Conservation (phyloP, 108 stramenopile genomes). For the Fragilaria crotonensis region DNA sequence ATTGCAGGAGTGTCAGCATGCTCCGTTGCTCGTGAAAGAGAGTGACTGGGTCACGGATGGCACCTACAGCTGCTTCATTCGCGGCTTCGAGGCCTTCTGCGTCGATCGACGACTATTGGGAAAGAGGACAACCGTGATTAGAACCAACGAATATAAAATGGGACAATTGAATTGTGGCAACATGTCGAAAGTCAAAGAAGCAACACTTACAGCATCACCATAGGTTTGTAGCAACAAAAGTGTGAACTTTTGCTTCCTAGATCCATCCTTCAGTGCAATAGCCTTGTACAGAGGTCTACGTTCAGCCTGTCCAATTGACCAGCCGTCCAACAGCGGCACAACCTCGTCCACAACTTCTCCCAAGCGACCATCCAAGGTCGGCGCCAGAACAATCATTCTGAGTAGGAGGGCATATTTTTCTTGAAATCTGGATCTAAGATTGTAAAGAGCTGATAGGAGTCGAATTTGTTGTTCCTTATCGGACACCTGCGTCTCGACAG, state of each 20-base stretch:
- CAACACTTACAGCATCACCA: conserved; percentile 56
- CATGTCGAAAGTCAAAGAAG: too few relatives aligned
- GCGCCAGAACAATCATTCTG: conserved; percentile 53
- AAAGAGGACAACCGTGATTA: background rate
- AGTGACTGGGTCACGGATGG: conserved; percentile 71
- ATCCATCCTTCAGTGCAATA: conserved; percentile 32
- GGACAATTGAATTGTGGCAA: too few relatives aligned
- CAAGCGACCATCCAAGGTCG: background rate
- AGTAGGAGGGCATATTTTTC: conserved; percentile 55
- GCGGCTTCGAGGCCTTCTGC: conserved; percentile 41
- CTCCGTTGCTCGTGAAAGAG: conserved; percentile 64
- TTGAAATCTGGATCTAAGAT: conserved; percentile 49
- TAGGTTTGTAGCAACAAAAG: conserved; percentile 63
- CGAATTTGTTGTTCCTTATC: conserved; percentile 9
- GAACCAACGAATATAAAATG: background rate
- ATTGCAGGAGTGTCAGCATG: conserved; percentile 61
- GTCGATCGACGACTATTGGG: conserved; percentile 43
- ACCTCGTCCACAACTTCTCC: conserved; percentile 1
- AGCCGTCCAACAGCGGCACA: conserved; percentile 35
- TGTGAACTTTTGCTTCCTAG: conserved; percentile 61
- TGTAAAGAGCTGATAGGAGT: conserved; percentile 58
- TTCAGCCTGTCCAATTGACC: conserved; percentile 20
- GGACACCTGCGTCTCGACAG: background rate
- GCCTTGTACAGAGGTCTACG: conserved; percentile 52
- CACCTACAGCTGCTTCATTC: conserved; percentile 66